Evolutionary conservation across 192 early-diverging fungal species (phyloP), one percentile per base, ranked within the genome.

Genomic region (Coemansia pectinata): DNA sequence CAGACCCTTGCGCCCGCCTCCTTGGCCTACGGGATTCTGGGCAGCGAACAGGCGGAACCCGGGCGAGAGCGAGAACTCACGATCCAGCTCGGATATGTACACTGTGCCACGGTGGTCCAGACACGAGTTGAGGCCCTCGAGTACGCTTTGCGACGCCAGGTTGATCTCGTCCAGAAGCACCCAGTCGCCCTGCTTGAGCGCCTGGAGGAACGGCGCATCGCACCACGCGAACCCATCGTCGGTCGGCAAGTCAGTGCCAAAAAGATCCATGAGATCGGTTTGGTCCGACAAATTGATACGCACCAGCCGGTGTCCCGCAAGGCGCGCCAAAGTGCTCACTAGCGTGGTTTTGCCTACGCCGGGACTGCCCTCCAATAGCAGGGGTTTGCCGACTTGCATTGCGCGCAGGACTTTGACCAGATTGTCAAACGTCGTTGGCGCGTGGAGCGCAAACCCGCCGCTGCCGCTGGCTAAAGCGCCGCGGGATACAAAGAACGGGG

Each of bases 221-320:
- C 96, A 86, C 98, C 98, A 99, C 8, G 93, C 93, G 83, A 99
- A 99, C 5, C 83, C 78, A 50, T 67, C 78, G 75, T 97, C 96
- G 0, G 95, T 94, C 1, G 98, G 98, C 60, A 99, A 85, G 85
- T 99, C 98, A 17, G 94, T 92, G 52, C 98, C 98, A 86, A 99
- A 99, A 48, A 99, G 85, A 74, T 99, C 98, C 90, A 94, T 96
- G 69, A 99, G 79, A 78, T 99, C 98, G 0, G 98, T 98, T 76
- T 99, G 98, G 69, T 99, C 98, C 17, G 93, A 95, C 65, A 99
- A 79, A 81, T 99, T 99, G 86, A 99, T 96, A 58, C 98, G 91
- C 52, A 95, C 92, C 19, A 99, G 78, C 2, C 84, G 84, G 70
- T 94, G 90, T 1, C 95, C 94, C n/a, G 95, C 87, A 3, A 92